Evolutionary conservation across 2,329 filamentous ascomycete genomes (phyloP), one percentile per base, ranked within the genome.

Genomic region (Trichoderma oligosporum): DNA sequence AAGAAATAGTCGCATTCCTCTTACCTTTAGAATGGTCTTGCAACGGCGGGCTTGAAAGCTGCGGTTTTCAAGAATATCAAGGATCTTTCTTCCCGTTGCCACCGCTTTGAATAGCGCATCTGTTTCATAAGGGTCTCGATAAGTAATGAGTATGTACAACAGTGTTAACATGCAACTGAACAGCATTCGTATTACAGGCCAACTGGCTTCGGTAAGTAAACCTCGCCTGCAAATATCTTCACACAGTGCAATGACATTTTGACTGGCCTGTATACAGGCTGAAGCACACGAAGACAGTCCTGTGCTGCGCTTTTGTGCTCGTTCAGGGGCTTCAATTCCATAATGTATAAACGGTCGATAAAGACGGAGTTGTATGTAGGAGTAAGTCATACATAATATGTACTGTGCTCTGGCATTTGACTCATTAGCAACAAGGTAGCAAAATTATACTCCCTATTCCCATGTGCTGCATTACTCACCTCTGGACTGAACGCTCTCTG

Each of bases 331-430:
- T 20, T 51, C 47, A 2, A 51, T 39, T 8, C 16, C 47, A 20
- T 51, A 51, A 16, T 51, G 47, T 1, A 51, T n/a, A 29, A 51
- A 51, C 9, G 47, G 47, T 20, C 47, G 24, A n/a, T 51, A 51
- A 4, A 51, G 47, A 7, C 47, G 47, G 11, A 51, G 35, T 20
- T 51, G 35, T 9, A 51, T 39, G 24, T 38, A 51, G 24, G 47
- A 51, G 12, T 39, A 39, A 4, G 47, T 51, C 47, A 51, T 7
- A 3, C 31, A 31, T n/a, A 51, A 31, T 24, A 51, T 24, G 8
- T 27, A 51, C 2, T 51, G 47, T n/a, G 47, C 47, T 38, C 47
- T 51, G n/a, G 9, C 22, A 18, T 12, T 4, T n/a, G 27, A 11
- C 4, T 20, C 14, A 27, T 31, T 12, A 14, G 11, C 4, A 3